Conservation (phyloP, 2,329 filamentous ascomycete species). For the Trichophyton benhamiae region DNA sequence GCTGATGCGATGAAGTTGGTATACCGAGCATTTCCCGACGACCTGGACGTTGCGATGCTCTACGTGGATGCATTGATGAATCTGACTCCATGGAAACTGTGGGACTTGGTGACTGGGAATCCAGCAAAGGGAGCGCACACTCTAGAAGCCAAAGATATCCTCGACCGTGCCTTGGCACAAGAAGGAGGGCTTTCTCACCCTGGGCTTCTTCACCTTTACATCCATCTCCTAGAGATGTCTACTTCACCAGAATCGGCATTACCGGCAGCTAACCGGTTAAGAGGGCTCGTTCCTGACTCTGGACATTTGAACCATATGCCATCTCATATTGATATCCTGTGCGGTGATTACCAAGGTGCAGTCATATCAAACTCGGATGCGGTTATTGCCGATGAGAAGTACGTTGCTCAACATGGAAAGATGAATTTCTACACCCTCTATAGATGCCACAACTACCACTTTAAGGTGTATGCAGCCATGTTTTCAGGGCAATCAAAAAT, state of each 20-base stretch:
- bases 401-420: conserved; percentile 45
- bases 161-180: conserved; percentile 47
- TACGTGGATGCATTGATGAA: conserved; percentile 57
- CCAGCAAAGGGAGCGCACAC: conserved; percentile 46
- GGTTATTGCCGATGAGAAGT: conserved; percentile 56
- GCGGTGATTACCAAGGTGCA: conserved; percentile 57
- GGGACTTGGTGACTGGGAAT: conserved; percentile 48
- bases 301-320: conserved; percentile 69
- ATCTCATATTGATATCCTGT: conserved; percentile 60
- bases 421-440: conserved; percentile 66
- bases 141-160: conserved; percentile 44
- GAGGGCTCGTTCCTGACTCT: conserved; percentile 53
- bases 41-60: conserved; percentile 52
- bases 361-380: conserved; percentile 56
- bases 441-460: conserved; percentile 62
- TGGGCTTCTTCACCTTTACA: conserved; percentile 61
- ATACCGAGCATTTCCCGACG: conserved; percentile 41
- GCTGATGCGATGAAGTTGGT: conserved; percentile 49
- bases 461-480: conserved; percentile 65
- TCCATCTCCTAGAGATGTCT: conserved; percentile 70
- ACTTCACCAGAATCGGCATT: conserved; percentile 51
- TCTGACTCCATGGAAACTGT: conserved; percentile 52
- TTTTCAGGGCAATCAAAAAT: conserved; percentile 54
- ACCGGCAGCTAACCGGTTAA: conserved; percentile 48
- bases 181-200: conserved; percentile 47